Evolutionary conservation across 2,329 filamentous ascomycete species (phyloP), one percentile per base, ranked within the genome.

Genomic region (Fusarium brevicatenulatum): DNA sequence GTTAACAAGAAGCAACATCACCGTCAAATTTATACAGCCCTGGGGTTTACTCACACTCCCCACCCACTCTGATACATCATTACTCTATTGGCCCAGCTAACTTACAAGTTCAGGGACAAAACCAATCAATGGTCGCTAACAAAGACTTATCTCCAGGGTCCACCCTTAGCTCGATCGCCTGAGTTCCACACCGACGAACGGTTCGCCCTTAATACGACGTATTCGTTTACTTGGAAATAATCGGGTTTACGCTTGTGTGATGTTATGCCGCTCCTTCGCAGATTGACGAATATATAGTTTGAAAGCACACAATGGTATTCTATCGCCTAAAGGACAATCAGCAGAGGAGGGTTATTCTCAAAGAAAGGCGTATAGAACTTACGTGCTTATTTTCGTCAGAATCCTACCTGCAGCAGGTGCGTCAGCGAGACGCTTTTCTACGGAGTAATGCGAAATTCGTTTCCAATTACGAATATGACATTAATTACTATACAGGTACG

Each of bases 171-270:
- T 69, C 60, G 71, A 73, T 73, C 60, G 49, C 36, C 54, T 32
- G 15, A 49, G 52, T 49, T 53, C 63, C 68, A 57, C 62, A 66
- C 58, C 49, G 37, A 73, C 32, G 55, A 72, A 67, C 66, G 37
- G 43, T 68, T 70, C 30, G 19, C 43, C 47, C 23, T 52, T 54
- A 36, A 73, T 75, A 73, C 72, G 72, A 65, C 72, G 72, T 74
- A 75, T 74, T 74, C 72, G 72, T 72, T 70, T 50, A 68, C 46
- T 32, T 69, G 67, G 67, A 43, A 73, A 74, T 65, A 74, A 42
- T 36, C 71, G 63, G 67, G 21, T 46, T 63, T 63, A 42, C 32
- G 7, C 32, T 40, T 3, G 8, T 23, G 23, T 44, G 18, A 9
- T 18, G 39, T 60, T 40, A 32, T 21, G 7, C 42, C 60, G 30